phyloP scores from a whole-genome alignment of 257 asterid genomes.

The Scutellaria baicalensis region DNA sequence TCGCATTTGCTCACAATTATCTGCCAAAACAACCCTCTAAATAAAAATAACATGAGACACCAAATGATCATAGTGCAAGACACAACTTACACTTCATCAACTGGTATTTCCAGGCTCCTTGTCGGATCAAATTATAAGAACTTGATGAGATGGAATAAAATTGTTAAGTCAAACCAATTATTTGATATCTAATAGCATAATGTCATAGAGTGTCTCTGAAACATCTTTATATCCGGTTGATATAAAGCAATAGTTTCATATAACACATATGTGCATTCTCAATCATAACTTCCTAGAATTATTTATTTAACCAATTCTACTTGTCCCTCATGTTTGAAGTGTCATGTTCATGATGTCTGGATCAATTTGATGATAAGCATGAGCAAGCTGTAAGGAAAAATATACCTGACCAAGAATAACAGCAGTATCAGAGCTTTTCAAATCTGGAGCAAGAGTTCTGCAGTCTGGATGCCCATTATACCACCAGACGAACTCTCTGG shows the following conservation, averaged over 20 bases:
- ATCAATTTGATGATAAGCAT: background rate
- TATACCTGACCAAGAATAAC: constrained; percentile 85
- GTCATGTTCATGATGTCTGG: background rate
- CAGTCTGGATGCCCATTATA: constrained; percentile 94
- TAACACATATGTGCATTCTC: background rate
- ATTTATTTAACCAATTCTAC: background rate
- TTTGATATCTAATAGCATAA: no score
- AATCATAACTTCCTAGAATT: background rate
- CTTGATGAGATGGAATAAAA: background rate
- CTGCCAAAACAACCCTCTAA: background rate
- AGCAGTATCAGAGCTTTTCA: constrained; percentile 75
- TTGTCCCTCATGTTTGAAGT: background rate
- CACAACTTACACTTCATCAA: background rate
- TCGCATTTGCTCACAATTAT: background rate
- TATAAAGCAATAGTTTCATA: background rate
- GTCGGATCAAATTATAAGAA: background rate
- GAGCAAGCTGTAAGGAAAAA: background rate
- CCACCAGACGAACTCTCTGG: constrained; percentile 99
- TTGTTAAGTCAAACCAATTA: background rate
- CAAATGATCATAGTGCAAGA: background rate
- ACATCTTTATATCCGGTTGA: background rate
- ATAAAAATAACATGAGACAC: background rate
- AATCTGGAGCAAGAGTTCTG: constrained; percentile 63
- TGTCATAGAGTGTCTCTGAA: no score
- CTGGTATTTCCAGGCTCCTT: background rate